These are phyloP conservation scores for Mycena floridula DNA, from an alignment of 768 basidiomycete species.

Conservation along the genomic window DNA sequence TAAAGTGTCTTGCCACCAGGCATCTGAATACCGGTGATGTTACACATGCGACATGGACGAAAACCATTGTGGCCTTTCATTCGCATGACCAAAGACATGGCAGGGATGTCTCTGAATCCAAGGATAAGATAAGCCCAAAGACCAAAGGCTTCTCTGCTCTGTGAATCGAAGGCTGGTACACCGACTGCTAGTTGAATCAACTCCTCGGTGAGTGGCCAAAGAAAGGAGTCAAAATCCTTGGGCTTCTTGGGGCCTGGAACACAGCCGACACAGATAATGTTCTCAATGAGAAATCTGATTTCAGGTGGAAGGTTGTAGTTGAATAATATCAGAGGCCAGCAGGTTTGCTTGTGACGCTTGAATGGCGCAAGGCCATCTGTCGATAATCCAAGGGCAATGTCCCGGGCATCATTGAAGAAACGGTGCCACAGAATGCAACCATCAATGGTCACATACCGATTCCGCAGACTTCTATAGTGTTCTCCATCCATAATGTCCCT, in stretches of 20 bases:
- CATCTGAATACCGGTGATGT: constrained; percentile 14
- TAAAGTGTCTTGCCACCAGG: constrained; percentile 6
- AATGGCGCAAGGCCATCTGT: constrained; percentile 28
- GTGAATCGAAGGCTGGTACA: constrained; percentile 16
- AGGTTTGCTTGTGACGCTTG: too few species aligned
- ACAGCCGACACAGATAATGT: constrained; percentile 22
- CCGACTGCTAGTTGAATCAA: constrained; percentile 16
- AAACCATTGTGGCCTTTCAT: constrained; percentile 28
- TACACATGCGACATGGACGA: too few species aligned
- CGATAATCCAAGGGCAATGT: constrained; percentile 25
- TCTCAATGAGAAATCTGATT: constrained; percentile 14
- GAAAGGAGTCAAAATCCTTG: constrained; percentile 24
- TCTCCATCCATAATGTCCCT: too few species aligned
- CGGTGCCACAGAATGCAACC: too few species aligned
- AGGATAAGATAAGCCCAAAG: constrained; percentile 20
- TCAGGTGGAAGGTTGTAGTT: too few species aligned
- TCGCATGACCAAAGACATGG: constrained; percentile 11
- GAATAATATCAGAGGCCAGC: constrained; percentile 30
- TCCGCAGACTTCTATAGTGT: too few species aligned
- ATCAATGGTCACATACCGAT: too few species aligned
- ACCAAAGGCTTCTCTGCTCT: constrained; percentile 8
- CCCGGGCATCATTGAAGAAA: too few species aligned
- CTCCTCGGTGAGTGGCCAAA: constrained; percentile 22
- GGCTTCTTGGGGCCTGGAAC: constrained; percentile 28
- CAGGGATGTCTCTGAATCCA: constrained; percentile 22